Percentiles rank a stretch among this genome's conserved stretches.
phyloP scores from a whole-genome alignment of 352 stramenopile genomes.

The Pythium brassicae region DNA sequence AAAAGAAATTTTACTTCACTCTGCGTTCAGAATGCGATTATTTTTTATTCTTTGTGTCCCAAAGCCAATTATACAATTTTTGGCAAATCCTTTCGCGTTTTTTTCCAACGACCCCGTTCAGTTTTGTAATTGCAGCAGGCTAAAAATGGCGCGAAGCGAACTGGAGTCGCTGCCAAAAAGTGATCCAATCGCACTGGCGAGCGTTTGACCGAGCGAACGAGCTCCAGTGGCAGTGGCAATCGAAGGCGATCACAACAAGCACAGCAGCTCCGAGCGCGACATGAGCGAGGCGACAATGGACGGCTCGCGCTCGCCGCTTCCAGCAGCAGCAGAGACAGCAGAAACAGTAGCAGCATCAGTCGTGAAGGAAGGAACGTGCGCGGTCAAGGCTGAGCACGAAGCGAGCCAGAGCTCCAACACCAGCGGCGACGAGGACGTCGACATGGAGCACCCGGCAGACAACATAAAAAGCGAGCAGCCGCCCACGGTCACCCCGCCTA shows the following conservation, averaged over 20 bases:
- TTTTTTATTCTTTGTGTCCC: no score
- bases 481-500: background rate
- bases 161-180: background rate
- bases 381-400: background rate
- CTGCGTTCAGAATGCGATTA: no score
- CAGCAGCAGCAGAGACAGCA: background rate
- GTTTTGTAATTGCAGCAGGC: background rate
- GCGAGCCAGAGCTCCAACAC: no score
- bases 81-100: background rate
- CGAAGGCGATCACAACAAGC: background rate
- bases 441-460: conserved; percentile 1
- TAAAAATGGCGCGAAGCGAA: conserved; percentile 13
- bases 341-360: background rate
- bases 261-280: background rate
- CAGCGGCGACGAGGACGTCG: background rate
- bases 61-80: no score
- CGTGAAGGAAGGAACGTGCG: background rate
- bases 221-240: background rate
- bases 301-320: background rate
- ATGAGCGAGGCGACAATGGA: background rate
- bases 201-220: background rate
- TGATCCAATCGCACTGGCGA: background rate
- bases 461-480: background rate
- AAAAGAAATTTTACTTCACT: no score
- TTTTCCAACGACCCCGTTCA: background rate